Conservation (phyloP, 257 asterid genomes). For the Penstemon barbatus region DNA sequence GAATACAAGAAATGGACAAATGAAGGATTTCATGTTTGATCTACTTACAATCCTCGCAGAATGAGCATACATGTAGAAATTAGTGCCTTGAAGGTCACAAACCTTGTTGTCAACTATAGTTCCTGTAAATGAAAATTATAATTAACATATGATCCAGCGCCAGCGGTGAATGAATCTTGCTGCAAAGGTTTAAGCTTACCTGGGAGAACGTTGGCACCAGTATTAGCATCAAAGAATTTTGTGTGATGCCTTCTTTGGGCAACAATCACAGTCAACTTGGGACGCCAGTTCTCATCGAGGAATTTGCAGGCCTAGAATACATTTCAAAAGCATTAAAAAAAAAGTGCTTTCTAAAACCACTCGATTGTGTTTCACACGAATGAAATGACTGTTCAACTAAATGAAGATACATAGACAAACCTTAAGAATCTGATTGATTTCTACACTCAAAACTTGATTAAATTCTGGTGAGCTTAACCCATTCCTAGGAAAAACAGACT, state of each 20-base stretch:
- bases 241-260: conserved; percentile 56
- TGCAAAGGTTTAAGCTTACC: conserved; percentile 28
- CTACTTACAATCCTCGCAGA: conserved; percentile 73
- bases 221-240: conserved; percentile 40
- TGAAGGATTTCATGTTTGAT: no score
- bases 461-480: conserved; percentile 43
- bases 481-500: conserved; percentile 25
- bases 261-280: conserved; percentile 45
- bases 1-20: background rate
- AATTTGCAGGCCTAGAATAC: conserved; percentile 43
- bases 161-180: background rate
- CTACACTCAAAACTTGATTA: conserved; percentile 33
- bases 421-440: conserved; percentile 48
- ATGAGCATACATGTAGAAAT: conserved; percentile 79
- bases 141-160: background rate
- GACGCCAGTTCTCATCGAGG: conserved; percentile 52
- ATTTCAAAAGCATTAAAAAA: background rate
- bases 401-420: conserved; percentile 25
- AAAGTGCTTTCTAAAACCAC: background rate
- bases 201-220: conserved; percentile 38
- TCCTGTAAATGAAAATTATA: conserved; percentile 42
- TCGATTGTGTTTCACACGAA: background rate
- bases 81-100: conserved; percentile 73
- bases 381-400: background rate
- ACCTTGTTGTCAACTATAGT: conserved; percentile 70